These are phyloP conservation scores for Vickermania ingenoplastis DNA, from an alignment of 208 protist genomes.

Conservation along the genomic window DNA sequence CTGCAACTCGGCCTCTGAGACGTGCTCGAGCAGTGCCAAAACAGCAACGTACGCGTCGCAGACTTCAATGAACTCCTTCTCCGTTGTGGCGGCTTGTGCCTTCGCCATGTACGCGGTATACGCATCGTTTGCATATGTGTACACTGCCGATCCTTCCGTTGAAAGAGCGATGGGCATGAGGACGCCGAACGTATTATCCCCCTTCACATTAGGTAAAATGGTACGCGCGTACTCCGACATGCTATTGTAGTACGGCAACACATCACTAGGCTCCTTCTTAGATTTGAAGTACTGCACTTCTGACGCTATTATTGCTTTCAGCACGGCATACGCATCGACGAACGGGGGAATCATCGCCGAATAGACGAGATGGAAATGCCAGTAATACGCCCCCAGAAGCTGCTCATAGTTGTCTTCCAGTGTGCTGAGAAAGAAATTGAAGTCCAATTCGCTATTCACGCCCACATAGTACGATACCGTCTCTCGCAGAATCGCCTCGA, in stretches of 20 bases:
- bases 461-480: background rate
- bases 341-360: background rate
- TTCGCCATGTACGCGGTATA: background rate
- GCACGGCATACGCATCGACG: background rate
- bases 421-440: slow-evolving; percentile 1
- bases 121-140: background rate
- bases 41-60: background rate
- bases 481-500: background rate
- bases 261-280: background rate
- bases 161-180: background rate
- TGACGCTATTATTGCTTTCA: background rate
- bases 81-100: background rate
- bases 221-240: background rate
- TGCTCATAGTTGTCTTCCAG: background rate
- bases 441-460: background rate
- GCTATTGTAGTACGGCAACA: background rate
- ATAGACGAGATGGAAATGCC: background rate
- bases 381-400: background rate
- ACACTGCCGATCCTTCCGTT: background rate
- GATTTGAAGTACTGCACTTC: background rate
- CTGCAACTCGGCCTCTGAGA: background rate
- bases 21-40: background rate
- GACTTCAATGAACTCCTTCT: background rate
- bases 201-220: background rate
- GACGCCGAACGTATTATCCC: background rate